phyloP scores from a whole-genome alignment of 768 basidiomycete genomes.

The Boletus speciosus region DNA sequence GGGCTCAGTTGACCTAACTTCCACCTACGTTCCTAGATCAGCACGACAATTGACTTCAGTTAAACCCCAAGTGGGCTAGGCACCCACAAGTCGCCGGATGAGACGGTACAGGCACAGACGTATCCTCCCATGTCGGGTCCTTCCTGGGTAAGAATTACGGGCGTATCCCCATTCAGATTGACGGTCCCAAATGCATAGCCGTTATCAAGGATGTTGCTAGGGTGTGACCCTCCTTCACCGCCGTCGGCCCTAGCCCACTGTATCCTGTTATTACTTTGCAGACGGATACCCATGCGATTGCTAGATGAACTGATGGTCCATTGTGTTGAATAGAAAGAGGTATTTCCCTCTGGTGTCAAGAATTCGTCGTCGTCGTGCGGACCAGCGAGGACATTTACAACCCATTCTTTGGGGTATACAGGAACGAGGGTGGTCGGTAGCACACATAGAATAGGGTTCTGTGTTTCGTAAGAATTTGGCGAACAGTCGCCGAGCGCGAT shows the following conservation, averaged over 20 bases:
- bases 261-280: slow-evolving; percentile 44
- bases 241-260: slow-evolving; percentile 54
- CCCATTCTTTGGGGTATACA: slow-evolving; percentile 47
- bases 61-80: not conserved
- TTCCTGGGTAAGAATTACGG: slow-evolving; percentile 60
- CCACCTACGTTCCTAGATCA: slow-evolving; percentile 44
- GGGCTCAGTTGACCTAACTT: slow-evolving; percentile 64
- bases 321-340: slow-evolving; percentile 46
- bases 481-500: slow-evolving; percentile 38
- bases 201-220: slow-evolving; percentile 64
- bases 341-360: slow-evolving; percentile 45
- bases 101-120: slow-evolving; percentile 52
- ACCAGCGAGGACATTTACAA: slow-evolving; percentile 53
- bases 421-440: slow-evolving; percentile 37
- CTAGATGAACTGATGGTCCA: slow-evolving; percentile 57
- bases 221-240: slow-evolving; percentile 67
- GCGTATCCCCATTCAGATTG: slow-evolving; percentile 68
- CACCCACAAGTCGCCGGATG: slow-evolving; percentile 47
- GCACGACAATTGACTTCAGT: not conserved
- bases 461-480: slow-evolving; percentile 17
- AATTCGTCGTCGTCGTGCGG: slow-evolving; percentile 62
- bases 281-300: slow-evolving; percentile 62
- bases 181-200: slow-evolving; percentile 53
- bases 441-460: not conserved
- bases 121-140: slow-evolving; percentile 66